phyloP scores from a whole-genome alignment of 495 filamentous ascomycete genomes.

The Penicillium salamii region DNA sequence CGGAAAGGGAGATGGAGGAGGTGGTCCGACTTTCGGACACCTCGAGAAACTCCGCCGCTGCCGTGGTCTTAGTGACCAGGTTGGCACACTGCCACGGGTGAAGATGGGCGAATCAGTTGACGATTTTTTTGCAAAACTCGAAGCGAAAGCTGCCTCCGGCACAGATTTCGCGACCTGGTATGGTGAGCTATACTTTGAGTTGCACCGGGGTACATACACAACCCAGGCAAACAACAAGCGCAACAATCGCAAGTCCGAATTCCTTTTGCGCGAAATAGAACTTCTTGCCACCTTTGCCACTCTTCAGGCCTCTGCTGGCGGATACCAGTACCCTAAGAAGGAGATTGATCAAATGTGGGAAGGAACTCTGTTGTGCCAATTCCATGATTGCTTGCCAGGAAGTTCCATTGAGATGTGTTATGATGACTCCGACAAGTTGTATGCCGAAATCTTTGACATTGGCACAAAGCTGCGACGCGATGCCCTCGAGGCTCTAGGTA shows the following conservation, averaged over 20 bases:
- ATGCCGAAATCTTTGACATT: constrained; percentile 75
- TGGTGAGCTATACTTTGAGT: constrained; percentile 95
- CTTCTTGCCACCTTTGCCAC: constrained; percentile 84
- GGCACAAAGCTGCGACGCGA: constrained; percentile 69
- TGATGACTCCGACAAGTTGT: constrained; percentile 85
- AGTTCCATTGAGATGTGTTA: constrained; percentile 97
- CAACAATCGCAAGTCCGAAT: constrained; percentile 84
- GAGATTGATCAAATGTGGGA: constrained; percentile 96
- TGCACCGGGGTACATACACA: constrained; percentile 95
- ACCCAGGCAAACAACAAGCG: constrained; percentile 96
- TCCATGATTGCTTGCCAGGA: constrained; percentile 96
- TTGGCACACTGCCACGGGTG: constrained; percentile 78
- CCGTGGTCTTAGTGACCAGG: constrained; percentile 85
- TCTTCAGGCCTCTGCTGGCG: constrained; percentile 50
- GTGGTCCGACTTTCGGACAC: constrained; percentile 90
- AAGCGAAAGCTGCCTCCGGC: constrained; percentile 67
- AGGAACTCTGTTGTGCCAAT: constrained; percentile 78
- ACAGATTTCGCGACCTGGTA: constrained; percentile 93
- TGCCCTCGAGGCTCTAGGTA: constrained; percentile 63
- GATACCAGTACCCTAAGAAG: constrained; percentile 87
- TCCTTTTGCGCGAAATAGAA: constrained; percentile 82
- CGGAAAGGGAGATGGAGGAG: constrained; percentile 94
- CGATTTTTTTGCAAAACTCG: constrained; percentile 85
- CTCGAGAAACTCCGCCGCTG: constrained; percentile 94
- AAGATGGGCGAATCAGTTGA: constrained; percentile 93